Evolutionary conservation across 352 stramenopile genomes (phyloP), one percentile per base, ranked within the genome.

Genomic region (Phytophthora syringae): DNA sequence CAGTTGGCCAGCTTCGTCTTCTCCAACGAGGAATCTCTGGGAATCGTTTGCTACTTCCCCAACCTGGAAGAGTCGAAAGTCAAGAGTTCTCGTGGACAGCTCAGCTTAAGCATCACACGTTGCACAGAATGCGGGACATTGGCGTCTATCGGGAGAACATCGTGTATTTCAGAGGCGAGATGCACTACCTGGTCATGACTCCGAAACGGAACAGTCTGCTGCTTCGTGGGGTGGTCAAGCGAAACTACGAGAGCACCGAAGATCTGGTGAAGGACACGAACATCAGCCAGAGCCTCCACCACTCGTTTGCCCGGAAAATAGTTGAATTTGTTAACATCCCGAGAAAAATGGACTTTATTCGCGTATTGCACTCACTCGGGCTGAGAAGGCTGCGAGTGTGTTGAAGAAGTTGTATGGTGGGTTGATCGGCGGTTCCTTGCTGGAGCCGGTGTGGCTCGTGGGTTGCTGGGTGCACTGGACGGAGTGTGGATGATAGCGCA

Each of bases 131-230:
- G 70, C 70, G 76, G 36, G 78, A 78, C 1, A 56, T 79, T 16
- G 82, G 77, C 9, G 66, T 94, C 24, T 79, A 91, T 47, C 43
- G 90, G 3, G 85, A 94, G 64, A 92, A 92, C 51, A 81, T 91
- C 37, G 84, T 93, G 67, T 94, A 94, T 71, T 90, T 92, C 66
- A 79, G 82, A 15, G 86, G 84, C 25, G 82, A 90, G 56, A 90
- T 90, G 72, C 86, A 94, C 63, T 94, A 94, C 58, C 59, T 94
- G 11, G 86, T 94, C 2, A 92, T 91, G 80, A 93, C 84, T 0
- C 80, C 84, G 1, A 89, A 87, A 64, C 72, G 77, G 3, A 68
- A 82, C 27, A 92, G 88, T 49, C 54, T 92, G 27, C 13, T 92
- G 16, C 10, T 59, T 81, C 9, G 27, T 18, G 81, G 78, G 12